Conservation (phyloP, 345 rosid species). For the Euphorbia tirucalli region DNA sequence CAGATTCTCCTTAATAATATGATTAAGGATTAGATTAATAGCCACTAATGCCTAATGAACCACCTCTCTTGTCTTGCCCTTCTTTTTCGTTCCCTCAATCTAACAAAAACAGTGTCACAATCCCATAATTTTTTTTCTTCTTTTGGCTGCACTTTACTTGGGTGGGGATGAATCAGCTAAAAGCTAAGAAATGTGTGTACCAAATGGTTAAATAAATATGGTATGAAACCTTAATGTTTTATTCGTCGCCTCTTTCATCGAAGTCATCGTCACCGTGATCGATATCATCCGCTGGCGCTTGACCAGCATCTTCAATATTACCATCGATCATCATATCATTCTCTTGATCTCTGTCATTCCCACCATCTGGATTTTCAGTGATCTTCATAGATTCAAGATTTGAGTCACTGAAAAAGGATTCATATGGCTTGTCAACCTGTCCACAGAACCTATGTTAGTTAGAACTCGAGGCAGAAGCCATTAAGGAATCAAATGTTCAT, state of each 20-base stretch:
- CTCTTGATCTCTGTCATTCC: constrained; percentile 16
- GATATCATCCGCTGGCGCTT: constrained; percentile 42
- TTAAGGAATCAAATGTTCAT: neutral
- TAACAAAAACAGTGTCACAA: neutral
- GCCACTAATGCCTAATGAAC: neutral
- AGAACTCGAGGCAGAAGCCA: neutral
- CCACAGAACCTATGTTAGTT: constrained; percentile 19
- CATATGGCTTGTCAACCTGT: constrained; percentile 79
- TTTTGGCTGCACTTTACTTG: too few relatives aligned
- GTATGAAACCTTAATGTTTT: too few relatives aligned
- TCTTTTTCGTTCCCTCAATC: neutral
- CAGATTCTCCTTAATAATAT: too few relatives aligned
- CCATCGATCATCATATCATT: constrained; percentile 20
- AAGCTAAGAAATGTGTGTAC: neutral
- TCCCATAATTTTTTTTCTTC: too few relatives aligned
- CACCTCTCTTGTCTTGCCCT: neutral
- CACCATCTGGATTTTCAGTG: constrained; percentile 20
- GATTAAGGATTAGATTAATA: too few relatives aligned
- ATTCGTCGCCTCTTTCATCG: constrained; percentile 39
- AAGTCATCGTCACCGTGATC: constrained; percentile 49
- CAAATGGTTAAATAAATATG: neutral
- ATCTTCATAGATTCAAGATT: constrained; percentile 50
- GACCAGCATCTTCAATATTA: constrained; percentile 36
- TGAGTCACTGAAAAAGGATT: constrained; percentile 56
- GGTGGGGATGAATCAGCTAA: neutral